These are phyloP conservation scores for Starmerella etchellsii DNA, from an alignment of 805 yeast species.

Conservation along the genomic window DNA sequence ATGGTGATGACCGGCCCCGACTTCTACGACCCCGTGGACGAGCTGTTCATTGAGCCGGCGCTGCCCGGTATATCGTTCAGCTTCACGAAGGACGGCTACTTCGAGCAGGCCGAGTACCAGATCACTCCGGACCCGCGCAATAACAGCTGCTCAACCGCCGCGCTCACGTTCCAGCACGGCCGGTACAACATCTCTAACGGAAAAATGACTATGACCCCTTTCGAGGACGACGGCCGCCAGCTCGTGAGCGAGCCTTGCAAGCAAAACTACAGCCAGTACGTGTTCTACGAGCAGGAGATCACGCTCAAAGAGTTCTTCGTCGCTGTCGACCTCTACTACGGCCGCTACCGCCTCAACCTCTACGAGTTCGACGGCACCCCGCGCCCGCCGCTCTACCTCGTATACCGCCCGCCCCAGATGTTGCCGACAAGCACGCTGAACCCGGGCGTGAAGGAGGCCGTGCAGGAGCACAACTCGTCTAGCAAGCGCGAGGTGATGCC, in stretches of 20 bases:
- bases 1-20: constrained; percentile 91
- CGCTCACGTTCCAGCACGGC: constrained; percentile 82
- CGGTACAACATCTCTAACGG: constrained; percentile 56
- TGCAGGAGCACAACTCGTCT: constrained; percentile 24
- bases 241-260: constrained; percentile 74
- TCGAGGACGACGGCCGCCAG: constrained; percentile 85
- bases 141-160: constrained; percentile 76
- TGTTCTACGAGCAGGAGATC: constrained; percentile 60
- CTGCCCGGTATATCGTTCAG: constrained; percentile 89
- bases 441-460: constrained; percentile 37
- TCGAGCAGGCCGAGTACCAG: constrained; percentile 80
- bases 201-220: constrained; percentile 54
- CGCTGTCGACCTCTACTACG: constrained; percentile 64
- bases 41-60: constrained; percentile 85
- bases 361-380: constrained; percentile 61
- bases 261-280: constrained; percentile 37
- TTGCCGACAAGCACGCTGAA: constrained; percentile 83
- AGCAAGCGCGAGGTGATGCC: constrained; percentile 9
- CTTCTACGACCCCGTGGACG: constrained; percentile 92
- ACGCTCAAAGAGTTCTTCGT: constrained; percentile 46
- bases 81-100: constrained; percentile 83
- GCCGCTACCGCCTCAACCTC: constrained; percentile 62
- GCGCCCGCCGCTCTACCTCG: constrained; percentile 79
- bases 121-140: constrained; percentile 33
- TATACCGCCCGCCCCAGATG: constrained; percentile 92